phyloP scores from a whole-genome alignment of 352 stramenopile species.

The Phytophthora pistaciae region DNA sequence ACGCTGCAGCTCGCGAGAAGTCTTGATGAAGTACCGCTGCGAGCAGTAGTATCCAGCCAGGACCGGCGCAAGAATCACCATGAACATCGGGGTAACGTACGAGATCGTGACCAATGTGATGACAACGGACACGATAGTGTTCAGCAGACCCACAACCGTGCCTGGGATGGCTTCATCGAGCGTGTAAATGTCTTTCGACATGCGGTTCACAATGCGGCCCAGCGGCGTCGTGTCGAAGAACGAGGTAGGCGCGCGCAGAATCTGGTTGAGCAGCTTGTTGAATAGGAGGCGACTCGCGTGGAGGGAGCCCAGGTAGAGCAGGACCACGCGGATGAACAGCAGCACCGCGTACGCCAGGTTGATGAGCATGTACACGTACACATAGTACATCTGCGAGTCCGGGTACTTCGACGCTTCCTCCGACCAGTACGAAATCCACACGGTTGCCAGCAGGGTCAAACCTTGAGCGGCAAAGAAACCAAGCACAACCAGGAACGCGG shows the following conservation, averaged over 20 bases:
- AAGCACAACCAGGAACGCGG: conserved; percentile 59
- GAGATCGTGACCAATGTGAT: conserved; percentile 28
- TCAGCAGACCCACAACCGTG: conserved; percentile 22
- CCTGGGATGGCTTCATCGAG: conserved; percentile 58
- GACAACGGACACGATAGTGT: conserved; percentile 24
- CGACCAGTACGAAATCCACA: conserved; percentile 97
- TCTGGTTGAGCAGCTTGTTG: conserved; percentile 58
- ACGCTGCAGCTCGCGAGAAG: conserved; percentile 93
- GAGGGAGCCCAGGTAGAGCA: conserved; percentile 72
- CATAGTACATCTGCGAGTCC: conserved; percentile 79
- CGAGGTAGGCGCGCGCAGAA: conserved; percentile 52
- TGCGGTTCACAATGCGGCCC: conserved; percentile 73
- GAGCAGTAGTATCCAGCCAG: conserved; percentile 31
- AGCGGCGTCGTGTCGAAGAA: conserved; percentile 80
- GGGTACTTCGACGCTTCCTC: conserved; percentile 63
- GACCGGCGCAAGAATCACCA: conserved; percentile 48
- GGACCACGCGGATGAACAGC: conserved; percentile 68
- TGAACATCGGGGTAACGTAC: conserved; percentile 46
- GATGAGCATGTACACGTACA: conserved; percentile 88
- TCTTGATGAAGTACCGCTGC: conserved; percentile 94
- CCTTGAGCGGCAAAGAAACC: conserved; percentile 62
- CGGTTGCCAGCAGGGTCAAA: conserved; percentile 61
- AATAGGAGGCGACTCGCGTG: conserved; percentile 73
- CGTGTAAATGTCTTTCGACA: conserved; percentile 71
- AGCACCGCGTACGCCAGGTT: conserved; percentile 63